A percentile compares a stretch with the other conserved stretches of the same genome.
phyloP scores from a whole-genome alignment of 768 basidiomycete species.

The Chiua virens region DNA sequence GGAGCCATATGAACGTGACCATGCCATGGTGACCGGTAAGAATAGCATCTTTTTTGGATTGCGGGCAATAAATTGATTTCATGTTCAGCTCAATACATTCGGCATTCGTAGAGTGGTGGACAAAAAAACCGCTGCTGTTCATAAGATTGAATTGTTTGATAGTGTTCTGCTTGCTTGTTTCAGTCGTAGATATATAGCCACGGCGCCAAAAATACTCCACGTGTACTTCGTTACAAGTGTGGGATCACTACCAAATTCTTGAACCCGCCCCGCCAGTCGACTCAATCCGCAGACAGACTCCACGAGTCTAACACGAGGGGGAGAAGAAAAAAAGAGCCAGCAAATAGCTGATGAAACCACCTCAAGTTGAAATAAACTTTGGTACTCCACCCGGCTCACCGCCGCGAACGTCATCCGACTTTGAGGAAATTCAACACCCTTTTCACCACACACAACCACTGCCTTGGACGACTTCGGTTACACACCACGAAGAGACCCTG shows the following conservation, averaged over 20 bases:
- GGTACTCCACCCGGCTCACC: slow-evolving; percentile 53
- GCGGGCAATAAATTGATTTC: background rate
- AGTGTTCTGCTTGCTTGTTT: slow-evolving; percentile 4
- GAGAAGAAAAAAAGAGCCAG: slow-evolving; percentile 3
- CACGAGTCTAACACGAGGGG: slow-evolving; percentile 8
- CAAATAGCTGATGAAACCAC: slow-evolving; percentile 53
- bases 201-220: slow-evolving; percentile 3
- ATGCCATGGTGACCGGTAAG: slow-evolving; percentile 86
- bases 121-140: slow-evolving; percentile 19
- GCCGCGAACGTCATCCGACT: slow-evolving; percentile 60
- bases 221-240: background rate
- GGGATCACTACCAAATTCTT: no score
- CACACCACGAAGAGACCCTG: slow-evolving; percentile 40
- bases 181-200: background rate
- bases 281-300: background rate
- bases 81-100: slow-evolving; percentile 44
- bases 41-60: background rate
- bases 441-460: slow-evolving; percentile 30
- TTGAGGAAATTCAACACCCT: slow-evolving; percentile 70
- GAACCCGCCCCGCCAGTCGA: background rate
- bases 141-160: slow-evolving; percentile 20
- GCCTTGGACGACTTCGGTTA: slow-evolving; percentile 26
- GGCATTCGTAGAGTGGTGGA: slow-evolving; percentile 36
- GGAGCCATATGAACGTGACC: slow-evolving; percentile 90
- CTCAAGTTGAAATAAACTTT: slow-evolving; percentile 71